Evolutionary conservation across 1,139 yeast species (phyloP).

Genomic region (Spathaspora sp.): DNA sequence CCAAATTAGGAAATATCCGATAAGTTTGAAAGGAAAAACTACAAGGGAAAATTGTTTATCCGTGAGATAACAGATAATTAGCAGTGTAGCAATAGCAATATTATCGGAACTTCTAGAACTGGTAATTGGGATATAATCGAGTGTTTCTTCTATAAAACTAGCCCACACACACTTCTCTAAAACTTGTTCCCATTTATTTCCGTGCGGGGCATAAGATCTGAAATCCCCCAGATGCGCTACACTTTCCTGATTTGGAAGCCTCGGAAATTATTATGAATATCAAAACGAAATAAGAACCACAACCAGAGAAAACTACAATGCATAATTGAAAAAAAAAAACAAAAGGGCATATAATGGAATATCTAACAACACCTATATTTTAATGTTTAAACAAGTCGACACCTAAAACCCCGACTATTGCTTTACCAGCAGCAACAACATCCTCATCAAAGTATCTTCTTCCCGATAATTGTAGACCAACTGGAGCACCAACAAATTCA

Average conservation of each 20-base stretch:
- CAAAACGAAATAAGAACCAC: too few species aligned
- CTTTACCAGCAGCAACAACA: conserved; percentile 40
- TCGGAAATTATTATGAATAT: too few species aligned
- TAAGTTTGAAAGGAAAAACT: background rate
- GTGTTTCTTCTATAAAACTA: too few species aligned
- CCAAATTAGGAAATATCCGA: background rate
- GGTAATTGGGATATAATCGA: too few species aligned
- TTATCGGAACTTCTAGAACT: background rate
- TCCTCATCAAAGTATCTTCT: conserved; percentile 43
- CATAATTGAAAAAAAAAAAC: too few species aligned
- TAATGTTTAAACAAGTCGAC: conserved; percentile 21
- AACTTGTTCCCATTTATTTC: background rate
- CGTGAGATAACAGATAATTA: background rate
- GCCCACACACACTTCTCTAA: too few species aligned
- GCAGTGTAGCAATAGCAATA: background rate
- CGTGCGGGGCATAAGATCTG: too few species aligned
- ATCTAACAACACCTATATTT: too few species aligned
- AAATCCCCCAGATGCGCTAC: too few species aligned
- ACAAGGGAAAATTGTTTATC: background rate
- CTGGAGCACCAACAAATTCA: conserved; percentile 38
- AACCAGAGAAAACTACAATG: too few species aligned
- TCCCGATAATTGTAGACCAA: conserved; percentile 42
- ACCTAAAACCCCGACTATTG: conserved; percentile 28
- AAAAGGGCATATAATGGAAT: too few species aligned
- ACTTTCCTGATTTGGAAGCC: too few species aligned